phyloP scores from a whole-genome alignment of 192 early-diverging fungal species.

The Oehlia diaphana region DNA sequence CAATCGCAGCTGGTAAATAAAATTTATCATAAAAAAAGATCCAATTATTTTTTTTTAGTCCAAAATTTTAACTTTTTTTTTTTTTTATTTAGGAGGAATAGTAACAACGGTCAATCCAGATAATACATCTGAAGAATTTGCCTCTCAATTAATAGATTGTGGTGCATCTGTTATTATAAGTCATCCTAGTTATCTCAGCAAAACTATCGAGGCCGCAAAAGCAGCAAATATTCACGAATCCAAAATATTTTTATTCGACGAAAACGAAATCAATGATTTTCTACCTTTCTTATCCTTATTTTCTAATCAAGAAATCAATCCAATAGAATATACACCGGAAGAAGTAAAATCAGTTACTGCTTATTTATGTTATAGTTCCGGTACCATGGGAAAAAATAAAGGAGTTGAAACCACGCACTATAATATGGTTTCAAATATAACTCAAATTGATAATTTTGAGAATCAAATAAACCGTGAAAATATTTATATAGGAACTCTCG shows the following conservation, averaged over 20 bases:
- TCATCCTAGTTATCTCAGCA: slow-evolving; percentile 30
- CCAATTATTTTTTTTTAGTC: not conserved
- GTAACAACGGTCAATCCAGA: slow-evolving; percentile 78
- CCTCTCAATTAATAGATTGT: slow-evolving; percentile 70
- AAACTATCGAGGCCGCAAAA: slow-evolving; percentile 40
- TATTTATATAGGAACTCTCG: slow-evolving; percentile 46
- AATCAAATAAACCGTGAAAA: slow-evolving; percentile 26
- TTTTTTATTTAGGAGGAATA: slow-evolving; percentile 54
- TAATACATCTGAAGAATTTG: slow-evolving; percentile 76
- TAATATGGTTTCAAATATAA: slow-evolving; percentile 79
- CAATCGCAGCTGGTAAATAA: slow-evolving; percentile 38
- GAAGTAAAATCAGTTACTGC: slow-evolving; percentile 42
- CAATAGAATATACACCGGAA: slow-evolving; percentile 31
- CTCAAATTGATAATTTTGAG: slow-evolving; percentile 56
- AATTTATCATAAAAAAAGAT: too few species aligned
- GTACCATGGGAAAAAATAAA: slow-evolving; percentile 72
- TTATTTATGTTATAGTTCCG: slow-evolving; percentile 70
- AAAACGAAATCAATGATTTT: slow-evolving; percentile 36
- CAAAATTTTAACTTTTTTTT: slow-evolving; percentile 15
- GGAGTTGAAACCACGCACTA: slow-evolving; percentile 80
- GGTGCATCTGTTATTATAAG: slow-evolving; percentile 68
- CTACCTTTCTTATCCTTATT: slow-evolving; percentile 38
- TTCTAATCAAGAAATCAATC: slow-evolving; percentile 26
- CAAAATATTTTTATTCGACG: slow-evolving; percentile 48
- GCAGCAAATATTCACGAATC: slow-evolving; percentile 34